A percentile compares a stretch with the other conserved stretches of the same genome.
Conservation (phyloP, 371 early-diverging fungal species). For the Basidiobolus heterosporus region DNA sequence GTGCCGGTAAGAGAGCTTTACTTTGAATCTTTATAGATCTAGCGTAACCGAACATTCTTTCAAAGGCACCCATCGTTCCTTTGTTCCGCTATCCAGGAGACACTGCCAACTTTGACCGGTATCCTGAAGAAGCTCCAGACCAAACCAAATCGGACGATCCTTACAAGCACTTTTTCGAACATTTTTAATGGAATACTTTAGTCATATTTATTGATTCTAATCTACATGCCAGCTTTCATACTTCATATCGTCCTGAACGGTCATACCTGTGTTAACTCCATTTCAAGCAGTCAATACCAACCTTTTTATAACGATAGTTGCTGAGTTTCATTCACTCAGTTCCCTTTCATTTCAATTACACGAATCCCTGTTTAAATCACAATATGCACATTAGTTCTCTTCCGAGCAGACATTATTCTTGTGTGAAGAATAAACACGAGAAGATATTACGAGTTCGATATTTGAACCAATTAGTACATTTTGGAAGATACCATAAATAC, state of each 20-base stretch:
- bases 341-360: not conserved
- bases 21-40: slow-evolving; percentile 3
- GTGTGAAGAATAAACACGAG: too few species aligned
- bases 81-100: slow-evolving; percentile 38
- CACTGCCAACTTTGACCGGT: slow-evolving; percentile 51
- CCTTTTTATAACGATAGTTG: not conserved
- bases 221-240: not conserved
- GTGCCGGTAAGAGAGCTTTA: slow-evolving; percentile 22
- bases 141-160: slow-evolving; percentile 15
- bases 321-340: not conserved
- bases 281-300: not conserved
- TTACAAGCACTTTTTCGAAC: slow-evolving; percentile 17
- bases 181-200: slow-evolving; percentile 12
- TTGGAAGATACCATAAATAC: too few species aligned
- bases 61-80: slow-evolving; percentile 39
- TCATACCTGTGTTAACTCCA: not conserved
- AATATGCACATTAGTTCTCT: too few species aligned
- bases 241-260: not conserved
- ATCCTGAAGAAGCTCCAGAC: slow-evolving; percentile 19
- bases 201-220: too few species aligned
- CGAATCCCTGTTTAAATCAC: too few species aligned
- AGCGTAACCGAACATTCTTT: slow-evolving; percentile 16
- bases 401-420: too few species aligned
- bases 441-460: too few species aligned
- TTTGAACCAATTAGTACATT: too few species aligned